Evolutionary conservation across 257 asterid genomes (phyloP).

Genomic region (Anisodus acutangulus): DNA sequence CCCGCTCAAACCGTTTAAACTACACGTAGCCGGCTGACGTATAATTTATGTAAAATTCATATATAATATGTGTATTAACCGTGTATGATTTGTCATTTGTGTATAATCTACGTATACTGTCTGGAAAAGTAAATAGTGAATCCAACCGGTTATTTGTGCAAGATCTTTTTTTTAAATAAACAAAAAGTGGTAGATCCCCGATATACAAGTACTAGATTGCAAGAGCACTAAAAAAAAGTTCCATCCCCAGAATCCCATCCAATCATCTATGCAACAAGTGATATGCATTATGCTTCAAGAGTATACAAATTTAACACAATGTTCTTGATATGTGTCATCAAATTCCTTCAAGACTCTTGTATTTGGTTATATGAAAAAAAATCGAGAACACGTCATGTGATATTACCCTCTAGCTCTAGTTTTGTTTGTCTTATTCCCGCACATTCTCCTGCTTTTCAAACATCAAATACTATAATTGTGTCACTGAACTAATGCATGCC

Average conservation of each 20-base stretch:
- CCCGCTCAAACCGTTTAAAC: background rate
- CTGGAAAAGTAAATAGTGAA: background rate
- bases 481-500: conserved; percentile 7
- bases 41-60: background rate
- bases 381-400: background rate
- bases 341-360: conserved; percentile 4
- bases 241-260: background rate
- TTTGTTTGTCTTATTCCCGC: background rate
- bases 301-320: background rate
- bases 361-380: background rate
- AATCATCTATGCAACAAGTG: conserved; percentile 15
- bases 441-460: conserved; percentile 4
- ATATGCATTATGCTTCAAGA: background rate
- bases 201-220: background rate
- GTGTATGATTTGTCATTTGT: background rate
- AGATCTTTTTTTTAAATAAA: background rate
- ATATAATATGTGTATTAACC: background rate
- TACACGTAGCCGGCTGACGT: background rate
- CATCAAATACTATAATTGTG: conserved; percentile 11
- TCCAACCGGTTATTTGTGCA: background rate
- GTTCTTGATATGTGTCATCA: background rate
- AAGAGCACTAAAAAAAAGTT: background rate
- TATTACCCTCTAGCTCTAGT: background rate
- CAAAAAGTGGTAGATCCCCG: background rate
- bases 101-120: background rate